A percentile compares a stretch with the other conserved stretches of the same genome.
Evolutionary conservation across 192 early-diverging fungal genomes (phyloP).

Genomic region (Coemansia sp.): DNA sequence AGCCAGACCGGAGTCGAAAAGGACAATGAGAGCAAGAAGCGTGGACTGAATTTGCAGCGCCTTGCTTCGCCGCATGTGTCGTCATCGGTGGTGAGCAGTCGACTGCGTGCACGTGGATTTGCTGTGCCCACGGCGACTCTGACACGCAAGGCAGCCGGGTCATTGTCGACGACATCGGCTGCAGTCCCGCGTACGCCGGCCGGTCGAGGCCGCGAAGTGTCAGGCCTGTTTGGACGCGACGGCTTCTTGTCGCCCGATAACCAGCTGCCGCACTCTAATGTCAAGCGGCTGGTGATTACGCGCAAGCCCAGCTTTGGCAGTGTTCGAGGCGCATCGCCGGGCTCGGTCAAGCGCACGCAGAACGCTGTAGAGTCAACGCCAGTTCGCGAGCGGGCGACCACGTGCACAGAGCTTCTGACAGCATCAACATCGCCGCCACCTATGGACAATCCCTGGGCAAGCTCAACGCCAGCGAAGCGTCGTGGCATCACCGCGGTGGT

Average conservation of each 20-base stretch:
- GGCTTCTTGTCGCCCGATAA: constrained; percentile 64
- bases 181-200: constrained; percentile 7
- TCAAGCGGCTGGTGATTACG: constrained; percentile 71
- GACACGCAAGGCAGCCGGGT: constrained; percentile 25
- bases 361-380: constrained; percentile 7
- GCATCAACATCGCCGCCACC: constrained; percentile 11
- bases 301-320: constrained; percentile 37
- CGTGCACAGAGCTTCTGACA: background rate
- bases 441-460: constrained; percentile 18
- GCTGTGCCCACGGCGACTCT: constrained; percentile 29
- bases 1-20: constrained; percentile 34
- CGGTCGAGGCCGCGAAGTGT: background rate
- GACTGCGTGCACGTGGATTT: constrained; percentile 77
- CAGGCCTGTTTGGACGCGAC: constrained; percentile 43
- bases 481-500: background rate
- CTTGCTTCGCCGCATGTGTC: constrained; percentile 72
- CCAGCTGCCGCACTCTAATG: constrained; percentile 68
- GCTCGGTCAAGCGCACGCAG: background rate
- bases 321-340: background rate
- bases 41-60: constrained; percentile 66
- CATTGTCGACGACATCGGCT: constrained; percentile 31
- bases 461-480: background rate
- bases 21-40: constrained; percentile 62
- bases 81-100: constrained; percentile 51
- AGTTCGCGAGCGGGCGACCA: constrained; percentile 5